Conservation (phyloP, 495 filamentous ascomycete genomes). For the Aspergillus hancockii region DNA sequence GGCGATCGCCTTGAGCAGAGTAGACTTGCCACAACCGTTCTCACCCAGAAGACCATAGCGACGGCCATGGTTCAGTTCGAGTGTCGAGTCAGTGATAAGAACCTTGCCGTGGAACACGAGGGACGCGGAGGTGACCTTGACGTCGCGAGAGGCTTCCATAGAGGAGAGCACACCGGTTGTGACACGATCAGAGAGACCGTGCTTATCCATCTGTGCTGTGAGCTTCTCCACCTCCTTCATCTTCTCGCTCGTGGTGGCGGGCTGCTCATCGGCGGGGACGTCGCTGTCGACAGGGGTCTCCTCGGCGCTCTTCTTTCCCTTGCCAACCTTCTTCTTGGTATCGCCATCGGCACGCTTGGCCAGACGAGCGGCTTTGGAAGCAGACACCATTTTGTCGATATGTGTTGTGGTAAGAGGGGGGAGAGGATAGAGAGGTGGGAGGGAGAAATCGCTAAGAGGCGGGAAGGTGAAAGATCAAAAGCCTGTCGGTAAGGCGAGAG, state of each 20-base stretch:
- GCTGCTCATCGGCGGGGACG: slow-evolving; percentile 59
- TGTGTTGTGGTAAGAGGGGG: slow-evolving; percentile 16
- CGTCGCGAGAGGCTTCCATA: slow-evolving; percentile 77
- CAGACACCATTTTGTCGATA: slow-evolving; percentile 65
- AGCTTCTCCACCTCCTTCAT: slow-evolving; percentile 81
- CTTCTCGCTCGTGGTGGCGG: slow-evolving; percentile 70
- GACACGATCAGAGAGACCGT: slow-evolving; percentile 95
- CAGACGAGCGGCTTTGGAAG: slow-evolving; percentile 96
- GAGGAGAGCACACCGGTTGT: slow-evolving; percentile 96
- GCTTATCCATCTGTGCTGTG: slow-evolving; percentile 87
- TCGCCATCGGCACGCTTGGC: slow-evolving; percentile 84
- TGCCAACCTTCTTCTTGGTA: slow-evolving; percentile 70
- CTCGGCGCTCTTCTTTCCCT: slow-evolving; percentile 66
- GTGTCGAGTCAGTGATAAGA: slow-evolving; percentile 85
- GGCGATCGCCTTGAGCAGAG: slow-evolving; percentile 90
- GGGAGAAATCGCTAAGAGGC: slow-evolving; percentile 10
- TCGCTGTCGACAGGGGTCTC: slow-evolving; percentile 64
- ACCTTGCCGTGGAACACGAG: slow-evolving; percentile 98
- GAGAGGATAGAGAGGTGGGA: slow-evolving; percentile 7
- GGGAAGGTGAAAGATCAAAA: slow-evolving; percentile 20
- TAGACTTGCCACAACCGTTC: slow-evolving; percentile 99
- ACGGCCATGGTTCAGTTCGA: slow-evolving; percentile 91
- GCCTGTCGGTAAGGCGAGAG: slow-evolving; percentile 32
- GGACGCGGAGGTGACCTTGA: slow-evolving; percentile 92
- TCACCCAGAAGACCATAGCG: slow-evolving; percentile 95